phyloP scores from a whole-genome alignment of 2,329 filamentous ascomycete genomes.

The Xenoacremonium recifei region DNA sequence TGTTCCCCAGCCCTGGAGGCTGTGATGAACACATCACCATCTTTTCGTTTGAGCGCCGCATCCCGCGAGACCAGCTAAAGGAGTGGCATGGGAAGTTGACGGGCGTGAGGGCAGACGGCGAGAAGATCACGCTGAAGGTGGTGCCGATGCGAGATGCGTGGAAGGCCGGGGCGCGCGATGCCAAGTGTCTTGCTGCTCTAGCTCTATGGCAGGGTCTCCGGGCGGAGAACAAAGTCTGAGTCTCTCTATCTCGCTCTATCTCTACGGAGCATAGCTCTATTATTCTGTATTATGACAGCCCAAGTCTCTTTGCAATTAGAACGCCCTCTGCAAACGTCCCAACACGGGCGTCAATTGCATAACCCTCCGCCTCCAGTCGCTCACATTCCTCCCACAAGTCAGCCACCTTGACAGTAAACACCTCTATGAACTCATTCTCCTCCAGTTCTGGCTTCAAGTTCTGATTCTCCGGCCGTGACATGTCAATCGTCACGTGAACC shows the following conservation, averaged over 20 bases:
- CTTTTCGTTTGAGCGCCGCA: slow-evolving; percentile 53
- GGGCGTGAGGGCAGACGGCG: slow-evolving; percentile 55
- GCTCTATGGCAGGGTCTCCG: slow-evolving; percentile 58
- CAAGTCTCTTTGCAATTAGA: slow-evolving; percentile 17
- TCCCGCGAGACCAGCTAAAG: slow-evolving; percentile 47
- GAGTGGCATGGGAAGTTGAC: slow-evolving; percentile 59
- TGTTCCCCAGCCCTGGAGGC: slow-evolving; percentile 58
- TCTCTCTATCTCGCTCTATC: not conserved
- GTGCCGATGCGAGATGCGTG: slow-evolving; percentile 57
- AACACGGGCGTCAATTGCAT: slow-evolving; percentile 63
- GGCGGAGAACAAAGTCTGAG: slow-evolving; percentile 43
- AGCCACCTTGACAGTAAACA: slow-evolving; percentile 65
- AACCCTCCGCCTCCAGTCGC: slow-evolving; percentile 66
- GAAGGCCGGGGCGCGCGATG: slow-evolving; percentile 56
- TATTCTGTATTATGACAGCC: slow-evolving; percentile 6
- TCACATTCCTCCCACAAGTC: slow-evolving; percentile 66
- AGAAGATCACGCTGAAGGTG: slow-evolving; percentile 61
- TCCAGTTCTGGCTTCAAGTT: slow-evolving; percentile 68
- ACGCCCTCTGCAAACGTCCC: slow-evolving; percentile 5
- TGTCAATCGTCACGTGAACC: slow-evolving; percentile 73
- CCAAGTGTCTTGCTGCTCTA: slow-evolving; percentile 58
- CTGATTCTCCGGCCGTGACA: slow-evolving; percentile 66
- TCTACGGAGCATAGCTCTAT: too few relatives aligned
- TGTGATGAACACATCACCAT: slow-evolving; percentile 62
- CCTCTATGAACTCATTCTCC: slow-evolving; percentile 80